phyloP scores from a whole-genome alignment of 331 rosid genomes.

The Saraca asoca region DNA sequence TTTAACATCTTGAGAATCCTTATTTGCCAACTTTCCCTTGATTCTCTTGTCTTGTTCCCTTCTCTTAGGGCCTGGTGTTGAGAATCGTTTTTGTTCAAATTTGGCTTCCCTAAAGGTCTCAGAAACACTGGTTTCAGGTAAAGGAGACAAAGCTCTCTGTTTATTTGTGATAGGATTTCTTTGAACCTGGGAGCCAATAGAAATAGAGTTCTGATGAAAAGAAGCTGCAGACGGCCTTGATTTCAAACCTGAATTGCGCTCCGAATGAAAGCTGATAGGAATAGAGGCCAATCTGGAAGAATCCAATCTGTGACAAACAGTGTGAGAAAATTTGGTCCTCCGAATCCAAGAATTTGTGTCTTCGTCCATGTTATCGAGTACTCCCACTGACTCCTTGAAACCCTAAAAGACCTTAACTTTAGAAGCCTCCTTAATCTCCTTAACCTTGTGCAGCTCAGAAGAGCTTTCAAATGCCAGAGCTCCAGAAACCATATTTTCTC shows the following conservation, averaged over 20 bases:
- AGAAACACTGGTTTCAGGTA: slow-evolving; percentile 46
- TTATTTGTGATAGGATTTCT: slow-evolving; percentile 34
- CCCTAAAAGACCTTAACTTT: slow-evolving; percentile 22
- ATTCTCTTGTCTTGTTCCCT: slow-evolving; percentile 46
- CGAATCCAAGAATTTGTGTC: slow-evolving; percentile 76
- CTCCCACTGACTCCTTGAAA: slow-evolving; percentile 28
- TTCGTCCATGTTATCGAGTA: slow-evolving; percentile 52
- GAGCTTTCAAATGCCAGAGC: slow-evolving; percentile 32
- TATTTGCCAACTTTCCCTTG: slow-evolving; percentile 45
- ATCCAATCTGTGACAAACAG: slow-evolving; percentile 81
- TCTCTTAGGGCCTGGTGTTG: slow-evolving; percentile 65
- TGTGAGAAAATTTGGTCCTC: slow-evolving; percentile 80
- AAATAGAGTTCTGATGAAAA: slow-evolving; percentile 21
- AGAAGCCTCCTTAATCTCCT: slow-evolving; percentile 33
- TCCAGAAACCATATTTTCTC: slow-evolving; percentile 37
- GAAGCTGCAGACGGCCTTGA: slow-evolving; percentile 41
- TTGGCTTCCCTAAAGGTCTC: slow-evolving; percentile 72
- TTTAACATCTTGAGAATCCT: slow-evolving; percentile 40
- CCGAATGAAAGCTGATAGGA: slow-evolving; percentile 41
- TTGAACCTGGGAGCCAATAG: slow-evolving; percentile 32
- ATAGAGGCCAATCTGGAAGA: slow-evolving; percentile 47
- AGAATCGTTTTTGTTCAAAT: slow-evolving; percentile 64
- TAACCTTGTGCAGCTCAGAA: slow-evolving; percentile 33
- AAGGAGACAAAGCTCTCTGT: slow-evolving; percentile 86
- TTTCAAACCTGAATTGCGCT: slow-evolving; percentile 45